A percentile compares a stretch with the other conserved stretches of the same genome.
Conservation (phyloP, 2,329 filamentous ascomycete genomes). For the Diaporthe ilicicola region DNA sequence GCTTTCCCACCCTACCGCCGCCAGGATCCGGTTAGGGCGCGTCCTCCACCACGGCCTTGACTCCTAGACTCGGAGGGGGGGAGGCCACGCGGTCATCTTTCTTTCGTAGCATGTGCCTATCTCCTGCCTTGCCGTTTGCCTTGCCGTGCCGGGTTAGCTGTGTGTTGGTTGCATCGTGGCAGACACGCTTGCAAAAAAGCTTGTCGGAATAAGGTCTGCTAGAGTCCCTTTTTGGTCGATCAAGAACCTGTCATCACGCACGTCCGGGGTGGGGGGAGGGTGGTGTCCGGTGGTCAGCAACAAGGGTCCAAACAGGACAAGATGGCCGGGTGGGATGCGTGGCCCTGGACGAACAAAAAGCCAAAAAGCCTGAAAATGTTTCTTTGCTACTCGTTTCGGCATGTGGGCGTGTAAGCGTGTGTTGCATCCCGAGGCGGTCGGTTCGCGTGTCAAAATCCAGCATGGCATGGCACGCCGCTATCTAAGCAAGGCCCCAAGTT, state of each 20-base stretch:
- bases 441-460: background rate
- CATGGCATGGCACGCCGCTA: background rate
- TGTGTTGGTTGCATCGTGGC: too few species aligned
- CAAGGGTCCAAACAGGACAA: background rate
- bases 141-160: too few species aligned
- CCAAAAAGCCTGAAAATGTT: too few species aligned
- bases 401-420: background rate
- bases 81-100: conserved; percentile 13
- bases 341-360: background rate
- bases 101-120: background rate
- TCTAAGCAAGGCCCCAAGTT: too few species aligned
- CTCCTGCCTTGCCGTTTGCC: background rate
- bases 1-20: background rate
- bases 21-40: conserved; percentile 9
- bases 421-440: conserved; percentile 12
- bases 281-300: conserved; percentile 16
- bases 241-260: background rate
- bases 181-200: too few species aligned
- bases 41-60: background rate
- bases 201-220: too few species aligned
- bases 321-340: background rate
- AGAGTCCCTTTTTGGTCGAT: too few species aligned
- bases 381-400: background rate
- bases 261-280: too few species aligned
- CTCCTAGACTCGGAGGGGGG: background rate